Conservation (phyloP, 2,329 filamentous ascomycete genomes). For the Ascochyta viciae-villosae region DNA sequence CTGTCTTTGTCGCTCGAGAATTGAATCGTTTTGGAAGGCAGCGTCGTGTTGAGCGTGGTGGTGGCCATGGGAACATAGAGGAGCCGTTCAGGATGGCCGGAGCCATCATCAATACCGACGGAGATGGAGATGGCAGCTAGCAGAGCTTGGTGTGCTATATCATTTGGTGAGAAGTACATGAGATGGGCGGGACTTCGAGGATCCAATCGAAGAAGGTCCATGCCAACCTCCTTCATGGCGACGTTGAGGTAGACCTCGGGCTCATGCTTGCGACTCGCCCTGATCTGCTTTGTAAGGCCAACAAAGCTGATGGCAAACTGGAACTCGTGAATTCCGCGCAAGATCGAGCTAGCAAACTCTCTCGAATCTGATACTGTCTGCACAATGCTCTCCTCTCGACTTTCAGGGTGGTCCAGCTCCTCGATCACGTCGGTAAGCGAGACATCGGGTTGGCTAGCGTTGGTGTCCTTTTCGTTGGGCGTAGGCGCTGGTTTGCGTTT, state of each 20-base stretch:
- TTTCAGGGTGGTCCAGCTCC: slow-evolving; percentile 74
- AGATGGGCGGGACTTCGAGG: slow-evolving; percentile 92
- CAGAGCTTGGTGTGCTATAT: slow-evolving; percentile 93
- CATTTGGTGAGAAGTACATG: slow-evolving; percentile 95
- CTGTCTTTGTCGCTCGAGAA: slow-evolving; percentile 72
- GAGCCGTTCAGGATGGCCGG: slow-evolving; percentile 82
- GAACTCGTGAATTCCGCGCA: slow-evolving; percentile 93
- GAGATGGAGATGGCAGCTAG: slow-evolving; percentile 92
- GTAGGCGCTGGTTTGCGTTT: slow-evolving; percentile 45
- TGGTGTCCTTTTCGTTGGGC: slow-evolving; percentile 25
- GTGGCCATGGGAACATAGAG: slow-evolving; percentile 97
- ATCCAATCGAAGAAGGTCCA: slow-evolving; percentile 91
- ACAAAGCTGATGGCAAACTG: slow-evolving; percentile 94
- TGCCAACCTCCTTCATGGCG: slow-evolving; percentile 94
- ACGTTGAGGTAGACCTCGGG: slow-evolving; percentile 82
- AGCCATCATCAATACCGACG: slow-evolving; percentile 88
- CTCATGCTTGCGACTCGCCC: slow-evolving; percentile 69
- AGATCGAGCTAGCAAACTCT: slow-evolving; percentile 86
- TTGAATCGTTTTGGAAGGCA: slow-evolving; percentile 92
- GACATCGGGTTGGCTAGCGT: slow-evolving; percentile 58
- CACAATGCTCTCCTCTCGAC: slow-evolving; percentile 71
- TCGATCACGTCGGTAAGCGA: slow-evolving; percentile 76
- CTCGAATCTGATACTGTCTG: slow-evolving; percentile 90
- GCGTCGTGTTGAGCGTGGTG: slow-evolving; percentile 89
- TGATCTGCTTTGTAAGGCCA: slow-evolving; percentile 81